Evolutionary conservation across 1,284 basidiomycete genomes (phyloP).

Genomic region (Schizophyllum commune): DNA sequence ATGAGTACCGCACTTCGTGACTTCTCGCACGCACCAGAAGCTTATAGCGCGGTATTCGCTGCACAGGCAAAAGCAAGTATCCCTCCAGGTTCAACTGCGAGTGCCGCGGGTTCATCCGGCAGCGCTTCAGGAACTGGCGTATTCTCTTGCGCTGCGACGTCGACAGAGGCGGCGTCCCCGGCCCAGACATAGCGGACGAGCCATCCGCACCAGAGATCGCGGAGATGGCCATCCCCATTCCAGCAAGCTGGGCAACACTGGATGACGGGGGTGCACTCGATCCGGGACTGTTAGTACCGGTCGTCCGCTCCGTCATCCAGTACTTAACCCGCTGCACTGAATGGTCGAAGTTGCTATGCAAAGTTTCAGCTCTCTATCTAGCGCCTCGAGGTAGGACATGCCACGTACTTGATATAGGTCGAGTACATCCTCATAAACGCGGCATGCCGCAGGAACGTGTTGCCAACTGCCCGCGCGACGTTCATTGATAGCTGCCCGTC

Average conservation of each 20-base stretch:
- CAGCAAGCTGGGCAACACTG: conserved; percentile 55
- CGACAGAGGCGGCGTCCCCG: conserved; percentile 43
- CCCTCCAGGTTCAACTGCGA: conserved; percentile 96
- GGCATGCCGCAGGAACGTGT: conserved; percentile 87
- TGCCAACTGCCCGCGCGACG: conserved; percentile 79
- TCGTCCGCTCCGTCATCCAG: conserved; percentile 45
- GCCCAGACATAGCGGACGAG: conserved; percentile 14
- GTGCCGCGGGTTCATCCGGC: conserved; percentile 79
- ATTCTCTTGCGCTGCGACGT: conserved; percentile 82
- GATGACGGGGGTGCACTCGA: conserved; percentile 35
- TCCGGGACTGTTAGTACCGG: conserved; percentile 38
- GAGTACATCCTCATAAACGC: conserved; percentile 98
- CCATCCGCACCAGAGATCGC: conserved; percentile 40
- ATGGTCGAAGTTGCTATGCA: conserved; percentile 80
- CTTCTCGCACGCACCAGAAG: conserved; percentile 57
- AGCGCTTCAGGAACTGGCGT: conserved; percentile 80
- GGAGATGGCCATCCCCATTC: conserved; percentile 53
- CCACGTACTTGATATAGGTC: conserved; percentile 86
- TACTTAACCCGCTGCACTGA: conserved; percentile 79
- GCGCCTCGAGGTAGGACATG: neutral
- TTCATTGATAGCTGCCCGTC: conserved; percentile 69
- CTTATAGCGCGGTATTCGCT: conserved; percentile 93
- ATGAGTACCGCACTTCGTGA: conserved; percentile 10
- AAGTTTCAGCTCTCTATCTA: neutral
- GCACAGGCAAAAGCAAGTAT: conserved; percentile 91